Evolutionary conservation across 805 yeast genomes (phyloP).

Genomic region (Candida hungchunana): DNA sequence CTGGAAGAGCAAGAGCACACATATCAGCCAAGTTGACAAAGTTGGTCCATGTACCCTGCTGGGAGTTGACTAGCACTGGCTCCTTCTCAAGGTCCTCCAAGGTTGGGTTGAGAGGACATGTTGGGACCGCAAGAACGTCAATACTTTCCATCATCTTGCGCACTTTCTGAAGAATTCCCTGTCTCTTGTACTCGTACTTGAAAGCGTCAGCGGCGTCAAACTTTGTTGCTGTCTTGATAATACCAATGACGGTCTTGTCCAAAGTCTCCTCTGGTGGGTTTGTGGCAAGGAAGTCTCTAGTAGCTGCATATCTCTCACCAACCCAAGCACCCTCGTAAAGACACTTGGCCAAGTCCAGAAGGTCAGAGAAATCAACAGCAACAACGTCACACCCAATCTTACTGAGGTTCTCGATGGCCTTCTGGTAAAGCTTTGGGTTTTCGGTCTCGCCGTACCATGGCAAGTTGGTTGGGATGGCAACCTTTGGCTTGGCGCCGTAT

Average conservation of each 20-base stretch:
- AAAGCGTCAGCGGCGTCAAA: slow-evolving; percentile 81
- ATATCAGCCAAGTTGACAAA: slow-evolving; percentile 92
- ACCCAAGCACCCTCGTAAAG: slow-evolving; percentile 99
- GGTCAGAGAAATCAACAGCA: slow-evolving; percentile 66
- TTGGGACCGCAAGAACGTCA: slow-evolving; percentile 85
- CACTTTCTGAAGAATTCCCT: slow-evolving; percentile 67
- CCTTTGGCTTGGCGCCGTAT: slow-evolving; percentile 54
- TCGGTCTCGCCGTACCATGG: slow-evolving; percentile 79
- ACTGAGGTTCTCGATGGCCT: slow-evolving; percentile 53
- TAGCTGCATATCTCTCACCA: slow-evolving; percentile 87
- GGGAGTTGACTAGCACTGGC: slow-evolving; percentile 79
- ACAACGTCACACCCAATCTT: slow-evolving; percentile 56
- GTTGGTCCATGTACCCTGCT: slow-evolving; percentile 98
- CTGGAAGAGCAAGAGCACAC: slow-evolving; percentile 88
- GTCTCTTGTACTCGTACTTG: slow-evolving; percentile 82
- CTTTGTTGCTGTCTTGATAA: slow-evolving; percentile 74
- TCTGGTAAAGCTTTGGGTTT: slow-evolving; percentile 64
- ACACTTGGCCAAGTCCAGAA: slow-evolving; percentile 78
- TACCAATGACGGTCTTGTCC: slow-evolving; percentile 78
- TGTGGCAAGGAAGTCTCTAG: slow-evolving; percentile 62
- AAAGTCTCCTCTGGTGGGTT: slow-evolving; percentile 66
- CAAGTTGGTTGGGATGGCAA: slow-evolving; percentile 73
- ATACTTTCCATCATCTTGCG: slow-evolving; percentile 48
- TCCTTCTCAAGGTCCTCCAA: slow-evolving; percentile 67
- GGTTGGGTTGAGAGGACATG: slow-evolving; percentile 90